Evolutionary conservation across 1,139 yeast genomes (phyloP).

Genomic region (Debaryomyces sp.): DNA sequence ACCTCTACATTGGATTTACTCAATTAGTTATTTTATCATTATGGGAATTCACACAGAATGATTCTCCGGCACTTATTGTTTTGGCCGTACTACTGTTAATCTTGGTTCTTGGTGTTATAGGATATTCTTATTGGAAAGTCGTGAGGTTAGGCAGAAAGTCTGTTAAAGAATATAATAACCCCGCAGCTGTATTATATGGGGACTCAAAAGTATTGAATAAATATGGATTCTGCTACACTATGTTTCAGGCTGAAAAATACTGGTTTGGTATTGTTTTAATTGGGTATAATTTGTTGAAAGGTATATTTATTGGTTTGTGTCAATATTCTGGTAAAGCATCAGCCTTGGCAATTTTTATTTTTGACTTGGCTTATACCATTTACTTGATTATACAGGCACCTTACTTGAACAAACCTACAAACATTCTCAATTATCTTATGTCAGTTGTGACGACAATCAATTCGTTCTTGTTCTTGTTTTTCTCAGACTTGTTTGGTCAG

Average conservation of each 20-base stretch:
- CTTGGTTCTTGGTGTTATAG: slow-evolving; percentile 55
- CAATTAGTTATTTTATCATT: slow-evolving; percentile 69
- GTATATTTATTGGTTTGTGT: slow-evolving; percentile 66
- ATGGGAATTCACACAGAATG: slow-evolving; percentile 72
- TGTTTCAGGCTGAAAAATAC: slow-evolving; percentile 72
- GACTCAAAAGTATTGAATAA: slow-evolving; percentile 63
- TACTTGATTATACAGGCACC: slow-evolving; percentile 62
- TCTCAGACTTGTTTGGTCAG: slow-evolving; percentile 72
- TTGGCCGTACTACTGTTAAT: slow-evolving; percentile 66
- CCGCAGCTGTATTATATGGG: slow-evolving; percentile 79
- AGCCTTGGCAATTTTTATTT: slow-evolving; percentile 61
- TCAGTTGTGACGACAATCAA: slow-evolving; percentile 66
- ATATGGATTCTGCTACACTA: slow-evolving; percentile 81
- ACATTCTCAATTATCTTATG: slow-evolving; percentile 64
- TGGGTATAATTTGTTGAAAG: slow-evolving; percentile 57
- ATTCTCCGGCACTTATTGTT: slow-evolving; percentile 76
- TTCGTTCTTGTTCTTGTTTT: slow-evolving; percentile 73
- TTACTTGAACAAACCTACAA: slow-evolving; percentile 72
- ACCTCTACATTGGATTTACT: slow-evolving; percentile 74
- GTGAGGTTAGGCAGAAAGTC: slow-evolving; percentile 59
- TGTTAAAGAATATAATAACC: slow-evolving; percentile 56
- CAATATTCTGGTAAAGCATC: slow-evolving; percentile 74
- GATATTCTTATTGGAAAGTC: slow-evolving; percentile 64
- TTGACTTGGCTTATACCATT: slow-evolving; percentile 65
- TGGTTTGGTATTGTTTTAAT: slow-evolving; percentile 73